Conservation (phyloP, 2,329 filamentous ascomycete species). For the Phyllosticta citriasiana region DNA sequence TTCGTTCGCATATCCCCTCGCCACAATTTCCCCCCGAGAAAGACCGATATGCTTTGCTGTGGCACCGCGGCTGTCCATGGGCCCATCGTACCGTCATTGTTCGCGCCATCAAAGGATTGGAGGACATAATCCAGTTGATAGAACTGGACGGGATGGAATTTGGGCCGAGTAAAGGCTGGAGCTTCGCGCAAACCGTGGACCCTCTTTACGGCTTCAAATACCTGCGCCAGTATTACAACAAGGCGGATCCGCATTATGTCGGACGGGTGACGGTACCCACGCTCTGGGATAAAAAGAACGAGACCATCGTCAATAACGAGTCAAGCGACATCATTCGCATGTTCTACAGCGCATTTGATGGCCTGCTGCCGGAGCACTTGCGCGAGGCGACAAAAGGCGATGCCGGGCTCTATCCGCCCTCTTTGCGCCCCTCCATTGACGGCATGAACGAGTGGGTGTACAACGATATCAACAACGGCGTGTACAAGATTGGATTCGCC, state of each 20-base stretch:
- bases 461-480: constrained; percentile 44
- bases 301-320: constrained; percentile 24
- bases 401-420: constrained; percentile 58
- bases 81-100: constrained; percentile 42
- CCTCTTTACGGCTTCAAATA: constrained; percentile 21
- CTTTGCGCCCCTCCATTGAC: constrained; percentile 59
- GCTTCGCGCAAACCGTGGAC: constrained; percentile 19
- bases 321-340: constrained; percentile 26
- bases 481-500: constrained; percentile 63
- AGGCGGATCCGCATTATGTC: constrained; percentile 43
- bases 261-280: constrained; percentile 71
- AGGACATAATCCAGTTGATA: constrained; percentile 38
- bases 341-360: constrained; percentile 23
- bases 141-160: constrained; percentile 21
- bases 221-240: constrained; percentile 60
- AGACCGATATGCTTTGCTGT: constrained; percentile 50
- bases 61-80: constrained; percentile 53
- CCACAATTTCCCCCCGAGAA: constrained; percentile 47
- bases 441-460: constrained; percentile 74
- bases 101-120: constrained; percentile 38
- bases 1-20: constrained; percentile 45
- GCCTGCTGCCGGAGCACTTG: constrained; percentile 32
- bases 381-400: constrained; percentile 45
- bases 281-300: constrained; percentile 57
- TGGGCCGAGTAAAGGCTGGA: constrained; percentile 20